Conservation (phyloP, 2,329 filamentous ascomycete species). For the Colletotrichum lindemuthianum region DNA sequence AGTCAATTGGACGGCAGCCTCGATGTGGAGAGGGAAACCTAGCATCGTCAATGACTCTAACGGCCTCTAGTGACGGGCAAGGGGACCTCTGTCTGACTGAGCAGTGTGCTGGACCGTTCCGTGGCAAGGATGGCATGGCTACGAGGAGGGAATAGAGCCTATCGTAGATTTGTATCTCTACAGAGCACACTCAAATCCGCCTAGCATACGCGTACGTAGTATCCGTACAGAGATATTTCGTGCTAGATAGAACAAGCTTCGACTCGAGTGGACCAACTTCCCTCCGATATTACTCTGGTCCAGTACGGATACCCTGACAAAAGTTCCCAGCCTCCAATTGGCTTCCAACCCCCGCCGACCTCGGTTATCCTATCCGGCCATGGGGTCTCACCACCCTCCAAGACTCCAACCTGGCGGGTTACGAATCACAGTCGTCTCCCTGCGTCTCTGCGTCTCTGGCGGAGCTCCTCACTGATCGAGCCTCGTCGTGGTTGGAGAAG, state of each 20-base stretch:
- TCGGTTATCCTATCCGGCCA: slow-evolving; percentile 20
- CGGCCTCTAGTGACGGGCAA: background rate
- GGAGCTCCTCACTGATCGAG: slow-evolving; percentile 22
- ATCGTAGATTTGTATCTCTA: too few species aligned
- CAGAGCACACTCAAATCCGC: too few species aligned
- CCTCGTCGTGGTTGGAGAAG: slow-evolving; percentile 11
- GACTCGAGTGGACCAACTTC: slow-evolving; percentile 9
- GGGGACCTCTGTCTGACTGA: slow-evolving; percentile 10
- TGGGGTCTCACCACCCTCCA: background rate
- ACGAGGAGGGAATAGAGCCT: too few species aligned
- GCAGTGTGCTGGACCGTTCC: too few species aligned
- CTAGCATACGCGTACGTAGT: too few species aligned
- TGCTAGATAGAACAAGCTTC: too few species aligned
- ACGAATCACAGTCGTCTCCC: slow-evolving; percentile 25
- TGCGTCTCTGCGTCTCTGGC: slow-evolving; percentile 16
- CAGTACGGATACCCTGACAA: slow-evolving; percentile 12
- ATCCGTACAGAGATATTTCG: too few species aligned
- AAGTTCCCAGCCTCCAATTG: slow-evolving; percentile 13
- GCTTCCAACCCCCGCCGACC: background rate
- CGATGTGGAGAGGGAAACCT: slow-evolving; percentile 17
- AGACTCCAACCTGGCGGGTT: background rate
- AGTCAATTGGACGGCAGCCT: slow-evolving; percentile 21
- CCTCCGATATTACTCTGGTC: slow-evolving; percentile 19
- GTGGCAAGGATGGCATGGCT: too few species aligned
- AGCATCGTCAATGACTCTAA: background rate